These are phyloP conservation scores for Conidiobolus incongruus DNA, from an alignment of 371 early-diverging fungal species.

Conservation along the genomic window DNA sequence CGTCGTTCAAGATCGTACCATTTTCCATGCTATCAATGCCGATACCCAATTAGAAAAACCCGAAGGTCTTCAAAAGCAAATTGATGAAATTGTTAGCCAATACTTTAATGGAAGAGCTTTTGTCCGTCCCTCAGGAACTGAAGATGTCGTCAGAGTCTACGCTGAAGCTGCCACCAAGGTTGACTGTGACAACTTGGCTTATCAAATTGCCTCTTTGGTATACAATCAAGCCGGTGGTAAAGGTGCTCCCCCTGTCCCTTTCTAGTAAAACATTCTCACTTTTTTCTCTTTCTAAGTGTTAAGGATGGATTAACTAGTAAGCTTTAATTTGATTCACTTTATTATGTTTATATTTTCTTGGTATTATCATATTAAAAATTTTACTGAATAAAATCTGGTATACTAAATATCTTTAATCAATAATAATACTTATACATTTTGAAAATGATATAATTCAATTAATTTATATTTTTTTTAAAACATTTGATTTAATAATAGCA, in stretches of 20 bases:
- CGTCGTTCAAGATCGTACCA: constrained; percentile 63
- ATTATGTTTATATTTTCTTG: no score
- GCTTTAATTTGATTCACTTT: no score
- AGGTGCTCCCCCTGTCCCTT: constrained; percentile 49
- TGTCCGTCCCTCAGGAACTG: constrained; percentile 98
- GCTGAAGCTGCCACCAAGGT: constrained; percentile 87
- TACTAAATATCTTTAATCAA: no score
- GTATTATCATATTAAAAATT: no score
- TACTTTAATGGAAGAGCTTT: constrained; percentile 74
- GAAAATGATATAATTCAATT: no score
- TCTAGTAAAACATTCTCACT: constrained; percentile 10
- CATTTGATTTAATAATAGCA: no score
- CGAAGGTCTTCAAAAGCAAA: constrained; percentile 67
- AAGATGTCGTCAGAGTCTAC: constrained; percentile 97
- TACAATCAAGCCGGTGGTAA: constrained; percentile 83
- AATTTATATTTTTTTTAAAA: no score
- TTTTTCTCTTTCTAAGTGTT: background rate
- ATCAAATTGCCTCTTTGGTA: constrained; percentile 58
- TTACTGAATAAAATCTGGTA: no score
- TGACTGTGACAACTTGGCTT: constrained; percentile 60
- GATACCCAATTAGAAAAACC: constrained; percentile 82
- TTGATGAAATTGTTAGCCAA: constrained; percentile 62
- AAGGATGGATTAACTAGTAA: no score
- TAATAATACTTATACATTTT: no score
- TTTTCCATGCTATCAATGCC: constrained; percentile 89